These are phyloP conservation scores for Aspergillus proliferans DNA, from an alignment of 2,329 filamentous ascomycete genomes.

Conservation along the genomic window DNA sequence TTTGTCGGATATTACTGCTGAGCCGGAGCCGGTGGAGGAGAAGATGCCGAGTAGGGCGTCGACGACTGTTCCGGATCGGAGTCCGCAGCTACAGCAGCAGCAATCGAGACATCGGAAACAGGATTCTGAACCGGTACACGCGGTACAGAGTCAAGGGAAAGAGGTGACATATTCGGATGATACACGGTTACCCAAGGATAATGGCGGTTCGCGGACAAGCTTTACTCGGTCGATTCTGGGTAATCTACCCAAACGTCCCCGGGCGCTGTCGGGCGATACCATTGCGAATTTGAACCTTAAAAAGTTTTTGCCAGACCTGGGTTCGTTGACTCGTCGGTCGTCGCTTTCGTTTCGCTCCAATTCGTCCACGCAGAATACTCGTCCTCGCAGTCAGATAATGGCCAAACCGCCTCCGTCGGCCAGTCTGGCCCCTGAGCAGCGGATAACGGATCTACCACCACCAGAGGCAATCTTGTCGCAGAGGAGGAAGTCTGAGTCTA, in stretches of 20 bases:
- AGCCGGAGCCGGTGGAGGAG: conserved; percentile 21
- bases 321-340: conserved; percentile 23
- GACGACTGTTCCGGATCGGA: conserved; percentile 8
- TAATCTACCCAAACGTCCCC: conserved; percentile 26
- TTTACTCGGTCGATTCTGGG: conserved; percentile 31
- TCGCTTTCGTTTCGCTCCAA: conserved; percentile 23
- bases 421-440: conserved; percentile 13
- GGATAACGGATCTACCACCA: not conserved
- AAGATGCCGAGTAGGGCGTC: conserved; percentile 6
- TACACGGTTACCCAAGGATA: conserved; percentile 8
- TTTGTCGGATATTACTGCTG: conserved; percentile 24
- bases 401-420: conserved; percentile 9
- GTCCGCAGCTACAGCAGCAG: not conserved
- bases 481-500: not conserved
- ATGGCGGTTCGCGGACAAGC: conserved; percentile 18
- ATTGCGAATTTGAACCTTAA: conserved; percentile 22
- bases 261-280: conserved; percentile 31
- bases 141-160: not conserved
- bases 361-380: conserved; percentile 24
- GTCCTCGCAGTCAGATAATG: conserved; percentile 1
- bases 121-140: not conserved
- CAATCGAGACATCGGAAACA: not conserved
- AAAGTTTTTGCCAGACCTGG: conserved; percentile 32
- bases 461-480: not conserved
- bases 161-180: not conserved